Evolutionary conservation across 2,329 filamentous ascomycete species (phyloP), one percentile per base, ranked within the genome.

Genomic region (Thyridium curvatum): DNA sequence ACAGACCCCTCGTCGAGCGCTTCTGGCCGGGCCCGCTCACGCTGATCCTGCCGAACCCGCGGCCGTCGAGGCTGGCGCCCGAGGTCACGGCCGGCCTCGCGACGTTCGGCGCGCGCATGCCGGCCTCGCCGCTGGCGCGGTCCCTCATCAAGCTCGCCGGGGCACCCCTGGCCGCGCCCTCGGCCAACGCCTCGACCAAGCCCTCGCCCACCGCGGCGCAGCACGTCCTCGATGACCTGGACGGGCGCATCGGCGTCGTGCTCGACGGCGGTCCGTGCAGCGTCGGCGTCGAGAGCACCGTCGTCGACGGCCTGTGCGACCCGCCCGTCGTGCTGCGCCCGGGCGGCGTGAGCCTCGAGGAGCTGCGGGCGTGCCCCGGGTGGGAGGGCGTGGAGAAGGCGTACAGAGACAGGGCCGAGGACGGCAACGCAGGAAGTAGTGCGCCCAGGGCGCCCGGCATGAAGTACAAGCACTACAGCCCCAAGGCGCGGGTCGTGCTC

Each of bases 401-500:
- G 10, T 97, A 96, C 60, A 80, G 83, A 54, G 88, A 95, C 52
- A 73, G 74, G 41, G 78, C 79, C 13, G 78, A 87, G 51, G 71
- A 77, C 15, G 82, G 77, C 5, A 32, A 29, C 61, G 37, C 58
- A 1, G 43, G 18, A 8, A 35, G 17, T 1, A 35, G 45, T n/a
- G 72, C 74, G 9, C 93, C 93, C 0, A 74, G 87, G 41, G 93
- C 93, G 1, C 93, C 93, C 0, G 93, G 93, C 1, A 98, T 98
- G 93, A 98, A 98, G 64, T 98, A 98, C 59, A 87, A 93, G 56
- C 93, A 98, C 59, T 98, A 98, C 55, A 94, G 90, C 32, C 93
- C 93, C 1, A 86, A 82, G 59, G 94, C 93, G 1, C 79, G 74
- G 34, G 90, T 98, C 3, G 68, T 94, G 12, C 69, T 97, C 2